phyloP scores from a whole-genome alignment of 2,329 filamentous ascomycete genomes.

The Verticillium nubilum region DNA sequence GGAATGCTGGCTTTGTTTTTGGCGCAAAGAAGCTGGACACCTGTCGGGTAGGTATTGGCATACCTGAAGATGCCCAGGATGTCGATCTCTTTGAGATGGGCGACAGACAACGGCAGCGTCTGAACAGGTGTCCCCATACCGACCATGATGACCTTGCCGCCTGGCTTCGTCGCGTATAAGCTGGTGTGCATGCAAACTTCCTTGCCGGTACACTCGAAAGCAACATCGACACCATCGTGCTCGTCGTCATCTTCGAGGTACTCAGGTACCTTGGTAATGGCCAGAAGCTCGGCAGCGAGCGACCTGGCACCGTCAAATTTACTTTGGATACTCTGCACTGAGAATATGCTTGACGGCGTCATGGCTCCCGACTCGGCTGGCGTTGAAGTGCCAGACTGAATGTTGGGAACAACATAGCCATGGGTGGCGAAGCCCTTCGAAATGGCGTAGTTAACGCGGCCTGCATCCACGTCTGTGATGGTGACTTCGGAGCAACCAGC shows the following conservation, averaged over 20 bases:
- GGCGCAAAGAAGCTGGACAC: conserved; percentile 56
- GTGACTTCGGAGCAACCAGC: conserved; percentile 55
- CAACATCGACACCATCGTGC: conserved; percentile 61
- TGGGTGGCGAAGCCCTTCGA: conserved; percentile 54
- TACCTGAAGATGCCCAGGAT: conserved; percentile 72
- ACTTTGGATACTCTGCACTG: conserved; percentile 39
- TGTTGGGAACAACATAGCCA: conserved; percentile 46
- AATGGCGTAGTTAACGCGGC: conserved; percentile 56
- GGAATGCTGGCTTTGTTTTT: conserved; percentile 42
- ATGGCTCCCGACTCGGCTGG: conserved; percentile 32
- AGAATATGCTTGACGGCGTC: conserved; percentile 40
- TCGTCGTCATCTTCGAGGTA: conserved; percentile 32
- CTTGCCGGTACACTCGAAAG: conserved; percentile 75
- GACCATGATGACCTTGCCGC: conserved; percentile 69
- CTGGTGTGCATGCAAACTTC: conserved; percentile 69
- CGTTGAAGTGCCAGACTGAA: conserved; percentile 40
- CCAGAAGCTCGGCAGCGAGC: conserved; percentile 43
- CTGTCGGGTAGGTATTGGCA: conserved; percentile 67
- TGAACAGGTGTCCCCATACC: conserved; percentile 76
- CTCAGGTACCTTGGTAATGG: conserved; percentile 24
- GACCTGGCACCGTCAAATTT: conserved; percentile 46
- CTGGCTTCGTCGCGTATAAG: conserved; percentile 66
- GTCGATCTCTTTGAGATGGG: conserved; percentile 69
- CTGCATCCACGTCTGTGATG: conserved; percentile 54
- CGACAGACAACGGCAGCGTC: conserved; percentile 66